Evolutionary conservation across 495 filamentous ascomycete species (phyloP), one percentile per base, ranked within the genome.

Genomic region (Oidiodendron maius): DNA sequence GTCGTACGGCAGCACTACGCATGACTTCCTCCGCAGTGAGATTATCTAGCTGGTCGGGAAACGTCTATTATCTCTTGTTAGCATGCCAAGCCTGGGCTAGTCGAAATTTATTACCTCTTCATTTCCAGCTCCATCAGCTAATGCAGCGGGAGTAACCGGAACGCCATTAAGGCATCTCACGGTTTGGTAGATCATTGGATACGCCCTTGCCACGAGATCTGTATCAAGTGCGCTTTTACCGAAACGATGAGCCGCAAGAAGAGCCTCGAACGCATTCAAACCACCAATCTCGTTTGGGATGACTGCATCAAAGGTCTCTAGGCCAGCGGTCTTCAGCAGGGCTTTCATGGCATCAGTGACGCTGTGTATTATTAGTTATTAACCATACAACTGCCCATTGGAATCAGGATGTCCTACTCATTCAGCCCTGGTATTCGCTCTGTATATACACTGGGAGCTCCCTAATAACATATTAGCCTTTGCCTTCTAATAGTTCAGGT

Each of bases 141-240:
- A 35, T 10, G 48, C 42, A 16, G 48, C 37, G 38, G 56, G 56
- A n/a, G 40, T 35, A 1, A 59, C 43, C n/a, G 52, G 44, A 13
- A 54, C 17, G 20, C 47, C 44, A 51, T 80, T 68, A 30, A 69
- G 61, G 44, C 73, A 75, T 2, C 76, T 70, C 0, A 77, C 75
- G 0, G 74, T 80, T 58, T 77, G 75, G 71, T 74, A 78, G 22
- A 75, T 69, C 3, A 46, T 58, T 3, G 75, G 76, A 54, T 78
- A 80, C 16, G 77, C 77, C 9, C 77, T 55, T 2, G 73, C 76
- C 70, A 80, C 76, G 67, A 71, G 75, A 56, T 79, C 76, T 22
- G 69, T 74, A 35, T 78, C 69, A 0, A 75, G 71, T 1, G 73
- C 34, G 40, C 74, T 52, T 61, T 78, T 71, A 28, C 72, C 71